Conservation (phyloP, 495 filamentous ascomycete genomes). For the Aspergillus nidulans region DNA sequence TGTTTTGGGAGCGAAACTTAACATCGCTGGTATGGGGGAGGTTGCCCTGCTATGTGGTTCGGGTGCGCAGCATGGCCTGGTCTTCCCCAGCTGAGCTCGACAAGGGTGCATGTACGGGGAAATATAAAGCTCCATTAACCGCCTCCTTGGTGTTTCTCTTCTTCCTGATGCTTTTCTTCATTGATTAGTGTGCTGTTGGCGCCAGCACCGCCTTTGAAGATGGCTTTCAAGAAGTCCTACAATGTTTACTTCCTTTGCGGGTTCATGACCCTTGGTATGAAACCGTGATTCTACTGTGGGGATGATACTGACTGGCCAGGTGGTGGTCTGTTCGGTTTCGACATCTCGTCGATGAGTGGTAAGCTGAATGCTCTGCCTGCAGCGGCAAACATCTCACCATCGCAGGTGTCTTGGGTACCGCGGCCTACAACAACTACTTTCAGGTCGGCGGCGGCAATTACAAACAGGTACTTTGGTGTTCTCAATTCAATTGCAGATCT, state of each 20-base stretch:
- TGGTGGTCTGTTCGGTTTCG: constrained; percentile 21
- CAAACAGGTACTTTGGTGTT: constrained; percentile 18
- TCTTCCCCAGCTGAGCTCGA: not conserved
- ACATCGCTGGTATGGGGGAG: not conserved
- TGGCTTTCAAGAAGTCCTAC: constrained; percentile 15
- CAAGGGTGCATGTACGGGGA: not conserved
- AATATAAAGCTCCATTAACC: not conserved
- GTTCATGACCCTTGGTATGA: constrained; percentile 16
- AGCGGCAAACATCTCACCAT: not conserved
- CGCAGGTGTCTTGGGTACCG: constrained; percentile 19
- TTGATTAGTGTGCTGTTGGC: not conserved
- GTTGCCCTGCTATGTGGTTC: not conserved
- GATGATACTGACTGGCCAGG: constrained; percentile 4
- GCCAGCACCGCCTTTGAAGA: constrained; percentile 3
- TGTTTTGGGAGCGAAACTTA: not conserved
- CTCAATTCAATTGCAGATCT: not conserved
- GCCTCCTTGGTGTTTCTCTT: not conserved
- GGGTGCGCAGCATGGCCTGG: not conserved
- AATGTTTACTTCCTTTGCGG: constrained; percentile 17
- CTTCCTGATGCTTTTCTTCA: not conserved
- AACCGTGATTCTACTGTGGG: not conserved
- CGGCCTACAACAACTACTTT: constrained; percentile 19
- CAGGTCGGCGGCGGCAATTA: constrained; percentile 16
- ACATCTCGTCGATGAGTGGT: constrained; percentile 24
- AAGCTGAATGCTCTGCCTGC: not conserved